Evolutionary conservation across 2,329 filamentous ascomycete species (phyloP).

Genomic region (Ilyonectria sp.): DNA sequence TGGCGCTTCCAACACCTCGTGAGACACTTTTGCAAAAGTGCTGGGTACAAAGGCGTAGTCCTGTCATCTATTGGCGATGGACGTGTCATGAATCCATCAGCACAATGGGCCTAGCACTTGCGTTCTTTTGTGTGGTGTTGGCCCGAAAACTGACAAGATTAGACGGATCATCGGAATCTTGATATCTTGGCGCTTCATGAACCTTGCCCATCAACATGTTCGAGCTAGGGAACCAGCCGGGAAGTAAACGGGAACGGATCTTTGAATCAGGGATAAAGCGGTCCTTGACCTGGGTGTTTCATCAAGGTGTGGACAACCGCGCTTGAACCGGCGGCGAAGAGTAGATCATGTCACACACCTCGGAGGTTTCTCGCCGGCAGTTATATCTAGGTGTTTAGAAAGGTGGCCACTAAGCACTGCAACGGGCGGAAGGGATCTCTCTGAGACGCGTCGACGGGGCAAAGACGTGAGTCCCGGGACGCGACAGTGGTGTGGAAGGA

Average conservation of each 20-base stretch:
- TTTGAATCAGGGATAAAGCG: conserved; percentile 3
- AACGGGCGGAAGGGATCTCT: conserved; percentile 26
- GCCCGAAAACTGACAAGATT: conserved; percentile 6
- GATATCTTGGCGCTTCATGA: conserved; percentile 26
- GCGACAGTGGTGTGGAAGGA: conserved; percentile 39
- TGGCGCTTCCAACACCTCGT: conserved; percentile 21
- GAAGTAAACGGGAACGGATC: neutral
- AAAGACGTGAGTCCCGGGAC: conserved; percentile 31
- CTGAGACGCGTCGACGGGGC: conserved; percentile 38
- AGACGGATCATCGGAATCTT: conserved; percentile 13
- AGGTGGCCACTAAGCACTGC: conserved; percentile 21
- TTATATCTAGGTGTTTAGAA: conserved; percentile 16
- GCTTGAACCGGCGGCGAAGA: conserved; percentile 26
- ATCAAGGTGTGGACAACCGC: neutral
- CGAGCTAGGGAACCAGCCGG: neutral
- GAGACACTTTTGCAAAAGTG: conserved; percentile 25
- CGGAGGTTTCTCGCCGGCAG: conserved; percentile 41
- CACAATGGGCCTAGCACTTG: neutral
- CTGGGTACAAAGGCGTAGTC: neutral
- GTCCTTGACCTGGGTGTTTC: neutral
- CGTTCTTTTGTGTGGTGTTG: neutral
- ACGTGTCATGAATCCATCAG: conserved; percentile 36
- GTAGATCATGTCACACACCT: conserved; percentile 27
- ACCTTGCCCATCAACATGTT: conserved; percentile 2
- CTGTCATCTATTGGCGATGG: conserved; percentile 20